Evolutionary conservation across 306 rosid species (phyloP).

Genomic region (Cucurbita ficifolia): DNA sequence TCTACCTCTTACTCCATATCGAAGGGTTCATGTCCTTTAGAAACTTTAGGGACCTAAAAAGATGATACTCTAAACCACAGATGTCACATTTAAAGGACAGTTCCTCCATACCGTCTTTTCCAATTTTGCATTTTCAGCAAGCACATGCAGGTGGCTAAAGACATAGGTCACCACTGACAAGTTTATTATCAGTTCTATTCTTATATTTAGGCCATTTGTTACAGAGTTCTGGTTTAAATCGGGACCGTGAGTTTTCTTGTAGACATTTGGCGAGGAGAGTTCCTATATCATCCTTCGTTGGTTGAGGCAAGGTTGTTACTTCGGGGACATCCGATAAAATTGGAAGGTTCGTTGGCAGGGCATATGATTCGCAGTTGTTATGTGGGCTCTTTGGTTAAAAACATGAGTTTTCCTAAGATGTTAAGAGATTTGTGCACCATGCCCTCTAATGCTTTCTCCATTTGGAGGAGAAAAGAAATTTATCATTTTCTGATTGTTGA

Average conservation of each 20-base stretch:
- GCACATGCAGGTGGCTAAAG: not conserved
- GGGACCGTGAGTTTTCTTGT: not conserved
- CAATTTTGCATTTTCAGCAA: not conserved
- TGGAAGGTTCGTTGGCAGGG: not conserved
- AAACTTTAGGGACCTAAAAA: not conserved
- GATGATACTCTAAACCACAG: not conserved
- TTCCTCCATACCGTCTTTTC: not conserved
- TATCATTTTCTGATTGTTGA: not conserved
- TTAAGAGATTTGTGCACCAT: not conserved
- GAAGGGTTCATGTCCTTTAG: not conserved
- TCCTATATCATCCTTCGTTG: not conserved
- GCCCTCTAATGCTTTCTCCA: not conserved
- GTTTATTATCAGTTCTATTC: not conserved
- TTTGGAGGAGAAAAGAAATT: not conserved
- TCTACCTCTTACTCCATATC: not conserved
- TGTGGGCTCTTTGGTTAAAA: not conserved
- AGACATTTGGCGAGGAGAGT: not conserved
- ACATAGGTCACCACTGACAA: not conserved
- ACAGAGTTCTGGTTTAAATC: not conserved
- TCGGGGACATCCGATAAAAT: not conserved
- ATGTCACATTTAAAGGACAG: not conserved
- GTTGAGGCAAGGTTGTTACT: not conserved
- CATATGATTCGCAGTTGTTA: not conserved
- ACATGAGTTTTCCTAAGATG: not conserved
- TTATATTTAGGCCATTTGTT: not conserved